Conservation (phyloP, 352 stramenopile species). For the Blastocystis sp. region DNA sequence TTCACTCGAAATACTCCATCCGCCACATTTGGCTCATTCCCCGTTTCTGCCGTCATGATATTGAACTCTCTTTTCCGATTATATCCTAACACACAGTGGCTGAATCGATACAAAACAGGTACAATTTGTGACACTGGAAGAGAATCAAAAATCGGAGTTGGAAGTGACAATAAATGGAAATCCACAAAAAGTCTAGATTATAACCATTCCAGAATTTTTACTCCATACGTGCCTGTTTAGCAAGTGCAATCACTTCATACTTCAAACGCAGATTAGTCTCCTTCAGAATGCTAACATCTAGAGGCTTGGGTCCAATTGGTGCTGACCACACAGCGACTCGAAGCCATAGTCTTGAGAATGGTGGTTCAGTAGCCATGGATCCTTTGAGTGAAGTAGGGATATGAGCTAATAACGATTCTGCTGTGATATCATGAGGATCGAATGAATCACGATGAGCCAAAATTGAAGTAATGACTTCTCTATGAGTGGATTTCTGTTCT, state of each 20-base stretch:
- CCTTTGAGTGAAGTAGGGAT: constrained; percentile 29
- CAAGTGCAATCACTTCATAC: neutral
- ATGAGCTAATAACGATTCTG: neutral
- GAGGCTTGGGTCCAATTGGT: neutral
- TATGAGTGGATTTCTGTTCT: neutral
- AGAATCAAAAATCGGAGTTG: neutral
- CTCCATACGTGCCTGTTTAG: constrained; percentile 50
- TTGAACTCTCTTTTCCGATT: constrained; percentile 6
- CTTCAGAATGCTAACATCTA: neutral
- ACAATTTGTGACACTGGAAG: neutral
- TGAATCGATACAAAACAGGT: neutral
- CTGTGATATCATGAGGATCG: neutral
- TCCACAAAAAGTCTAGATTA: constrained; percentile 14
- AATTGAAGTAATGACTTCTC: neutral
- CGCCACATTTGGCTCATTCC: neutral
- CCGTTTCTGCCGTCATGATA: neutral
- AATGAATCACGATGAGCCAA: too few relatives aligned
- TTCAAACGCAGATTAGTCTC: neutral
- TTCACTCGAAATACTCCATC: constrained; percentile 21
- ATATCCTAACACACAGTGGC: neutral
- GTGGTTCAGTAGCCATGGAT: neutral
- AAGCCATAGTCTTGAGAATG: neutral
- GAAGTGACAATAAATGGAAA: constrained; percentile 9
- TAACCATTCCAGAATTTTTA: neutral
- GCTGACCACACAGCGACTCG: neutral